A percentile compares a stretch with the other conserved stretches of the same genome.
Conservation (phyloP, 176 grass and related monocot genomes). For the Oryza australiensis region DNA sequence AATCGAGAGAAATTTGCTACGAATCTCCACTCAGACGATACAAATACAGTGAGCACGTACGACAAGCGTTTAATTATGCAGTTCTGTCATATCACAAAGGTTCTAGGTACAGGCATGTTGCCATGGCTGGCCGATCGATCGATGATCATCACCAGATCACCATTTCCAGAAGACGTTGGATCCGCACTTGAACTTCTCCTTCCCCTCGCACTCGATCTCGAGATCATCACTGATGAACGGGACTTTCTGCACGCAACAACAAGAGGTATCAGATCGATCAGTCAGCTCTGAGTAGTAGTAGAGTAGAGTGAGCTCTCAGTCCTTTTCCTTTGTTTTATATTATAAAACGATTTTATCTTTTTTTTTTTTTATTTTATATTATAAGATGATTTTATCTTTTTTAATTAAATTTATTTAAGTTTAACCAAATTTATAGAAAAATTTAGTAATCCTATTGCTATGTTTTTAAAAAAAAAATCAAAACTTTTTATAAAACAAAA, state of each 20-base stretch:
- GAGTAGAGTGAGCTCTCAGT: too few relatives aligned
- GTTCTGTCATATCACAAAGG: not conserved
- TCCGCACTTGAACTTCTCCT: conserved; percentile 99
- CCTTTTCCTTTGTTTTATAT: too few relatives aligned
- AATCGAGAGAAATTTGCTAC: not conserved
- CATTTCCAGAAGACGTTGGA: conserved; percentile 99
- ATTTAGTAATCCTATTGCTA: too few relatives aligned
- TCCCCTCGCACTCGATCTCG: conserved; percentile 94
- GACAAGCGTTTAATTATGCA: not conserved
- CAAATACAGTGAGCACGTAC: not conserved
- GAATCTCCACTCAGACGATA: not conserved
- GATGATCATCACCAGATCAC: conserved; percentile 23
- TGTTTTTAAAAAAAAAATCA: too few relatives aligned
- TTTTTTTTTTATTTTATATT: too few relatives aligned
- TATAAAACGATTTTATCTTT: too few relatives aligned
- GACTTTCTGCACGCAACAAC: conserved; percentile 74
- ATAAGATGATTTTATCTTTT: too few relatives aligned
- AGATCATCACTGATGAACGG: conserved; percentile 89
- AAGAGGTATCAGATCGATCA: not conserved
- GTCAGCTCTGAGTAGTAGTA: too few relatives aligned
- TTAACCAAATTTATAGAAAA: too few relatives aligned
- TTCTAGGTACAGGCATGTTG: conserved; percentile 35
- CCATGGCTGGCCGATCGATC: too few relatives aligned
- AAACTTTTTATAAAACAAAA: too few relatives aligned
- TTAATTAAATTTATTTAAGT: too few relatives aligned